phyloP scores from a whole-genome alignment of 2,329 filamentous ascomycete species.

The Fusarium sp. region DNA sequence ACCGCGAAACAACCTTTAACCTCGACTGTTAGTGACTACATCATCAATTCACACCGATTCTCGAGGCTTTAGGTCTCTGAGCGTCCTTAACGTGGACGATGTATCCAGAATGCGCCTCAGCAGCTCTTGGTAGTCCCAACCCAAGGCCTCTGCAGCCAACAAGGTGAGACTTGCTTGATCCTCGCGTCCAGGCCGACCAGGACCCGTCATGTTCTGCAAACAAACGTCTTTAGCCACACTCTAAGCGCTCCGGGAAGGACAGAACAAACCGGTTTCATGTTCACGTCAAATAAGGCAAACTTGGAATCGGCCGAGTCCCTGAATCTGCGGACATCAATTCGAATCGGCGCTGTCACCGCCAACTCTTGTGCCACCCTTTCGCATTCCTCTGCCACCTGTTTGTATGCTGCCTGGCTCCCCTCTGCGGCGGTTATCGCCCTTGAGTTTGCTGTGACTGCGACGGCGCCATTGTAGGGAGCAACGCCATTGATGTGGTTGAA shows the following conservation, averaged over 20 bases:
- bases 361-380: slow-evolving; percentile 52
- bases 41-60: not conserved
- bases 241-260: not conserved
- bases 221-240: slow-evolving; percentile 2
- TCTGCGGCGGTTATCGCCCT: slow-evolving; percentile 46
- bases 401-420: slow-evolving; percentile 12
- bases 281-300: slow-evolving; percentile 61
- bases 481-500: slow-evolving; percentile 32
- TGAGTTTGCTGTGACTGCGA: slow-evolving; percentile 51
- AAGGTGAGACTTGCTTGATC: slow-evolving; percentile 34
- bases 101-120: slow-evolving; percentile 18
- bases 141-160: slow-evolving; percentile 23
- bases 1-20: slow-evolving; percentile 1
- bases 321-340: slow-evolving; percentile 57
- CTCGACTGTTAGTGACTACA: too few relatives aligned
- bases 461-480: slow-evolving; percentile 34
- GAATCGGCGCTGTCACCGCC: slow-evolving; percentile 54
- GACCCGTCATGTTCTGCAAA: slow-evolving; percentile 33
- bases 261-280: slow-evolving; percentile 59
- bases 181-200: slow-evolving; percentile 23
- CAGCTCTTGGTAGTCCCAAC: slow-evolving; percentile 24
- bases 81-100: slow-evolving; percentile 7
- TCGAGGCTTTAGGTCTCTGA: not conserved
- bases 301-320: slow-evolving; percentile 36
- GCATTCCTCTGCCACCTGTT: slow-evolving; percentile 50